Conservation (phyloP, 345 rosid species). For the Syzygium aqueum region DNA sequence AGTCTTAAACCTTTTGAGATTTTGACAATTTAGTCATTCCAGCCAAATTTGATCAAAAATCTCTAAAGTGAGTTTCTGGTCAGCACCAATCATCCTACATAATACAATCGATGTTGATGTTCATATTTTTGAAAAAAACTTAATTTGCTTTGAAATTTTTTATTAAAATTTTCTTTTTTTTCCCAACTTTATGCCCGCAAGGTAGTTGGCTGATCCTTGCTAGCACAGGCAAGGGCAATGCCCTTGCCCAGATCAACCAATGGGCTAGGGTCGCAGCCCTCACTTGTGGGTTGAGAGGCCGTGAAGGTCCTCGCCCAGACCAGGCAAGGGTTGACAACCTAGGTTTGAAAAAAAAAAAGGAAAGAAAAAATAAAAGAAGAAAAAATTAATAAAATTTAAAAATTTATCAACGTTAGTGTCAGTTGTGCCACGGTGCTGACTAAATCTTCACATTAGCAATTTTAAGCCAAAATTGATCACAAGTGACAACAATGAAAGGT, state of each 20-base stretch:
- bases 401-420: background rate
- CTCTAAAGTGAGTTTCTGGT: background rate
- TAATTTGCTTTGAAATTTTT: too few species aligned
- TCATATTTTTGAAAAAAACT: too few species aligned
- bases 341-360: too few species aligned
- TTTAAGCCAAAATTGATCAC: too few species aligned
- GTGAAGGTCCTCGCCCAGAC: background rate
- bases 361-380: too few species aligned
- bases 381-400: too few species aligned
- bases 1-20: too few species aligned
- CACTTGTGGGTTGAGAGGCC: background rate
- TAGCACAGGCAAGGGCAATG: background rate
- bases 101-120: rapidly evolving
- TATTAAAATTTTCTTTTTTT: too few species aligned
- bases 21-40: background rate
- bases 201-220: background rate
- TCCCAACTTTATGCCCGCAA: rapidly evolving
- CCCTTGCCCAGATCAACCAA: background rate
- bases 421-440: background rate
- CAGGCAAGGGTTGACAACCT: background rate
- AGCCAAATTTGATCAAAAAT: background rate
- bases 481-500: too few species aligned
- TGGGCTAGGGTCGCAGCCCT: background rate
- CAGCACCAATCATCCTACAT: rapidly evolving
- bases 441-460: background rate